Evolutionary conservation across 192 early-diverging fungal species (phyloP), one percentile per base, ranked within the genome.

Genomic region (Geosiphon pyriformis): DNA sequence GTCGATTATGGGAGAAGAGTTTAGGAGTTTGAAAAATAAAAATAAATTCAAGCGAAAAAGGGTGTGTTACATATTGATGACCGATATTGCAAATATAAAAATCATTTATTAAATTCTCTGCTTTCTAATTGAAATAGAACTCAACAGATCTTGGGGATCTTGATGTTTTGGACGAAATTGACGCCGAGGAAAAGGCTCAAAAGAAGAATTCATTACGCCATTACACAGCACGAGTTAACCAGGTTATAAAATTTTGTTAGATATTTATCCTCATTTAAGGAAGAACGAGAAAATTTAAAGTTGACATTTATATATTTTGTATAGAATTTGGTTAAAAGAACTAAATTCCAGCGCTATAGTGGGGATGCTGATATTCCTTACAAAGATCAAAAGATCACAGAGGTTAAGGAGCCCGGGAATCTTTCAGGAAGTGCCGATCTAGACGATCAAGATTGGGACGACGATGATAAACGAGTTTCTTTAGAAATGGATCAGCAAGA

Each of bases 301-400:
- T 10, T 29, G 17, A 8, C 4, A 56, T 56, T 12, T 35, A 59
- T 59, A 31, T 10, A 22, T 61, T 50, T 51, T 8, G 50, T 51
- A 77, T 57, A 81, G 72, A 74, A 55, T 34, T 65, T 70, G 26
- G 60, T 69, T 47, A 82, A 78, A 61, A 61, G 69, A 6, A 57
- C 65, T 72, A 84, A 79, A 70, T 75, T 75, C 61, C 61, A 73
- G 20, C 47, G 56, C 1, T 68, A 68, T 17, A 69, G 70, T n/a
- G 92, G 91, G 64, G 92, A 94, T 73, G 70, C 78, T 20, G 93
- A 94, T 78, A 74, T 95, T 52, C 91, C 92, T 35, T 91, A 92
- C 77, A 88, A 83, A 63, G 82, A 89, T 51, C 72, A 77, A 72
- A 70, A 63, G 74, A 53, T 63, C 68, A 11, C 70, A 78, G n/a